A percentile compares a stretch with the other conserved stretches of the same genome.
phyloP scores from a whole-genome alignment of 2,329 filamentous ascomycete species.

The Macrophomina pseudophaseolina region DNA sequence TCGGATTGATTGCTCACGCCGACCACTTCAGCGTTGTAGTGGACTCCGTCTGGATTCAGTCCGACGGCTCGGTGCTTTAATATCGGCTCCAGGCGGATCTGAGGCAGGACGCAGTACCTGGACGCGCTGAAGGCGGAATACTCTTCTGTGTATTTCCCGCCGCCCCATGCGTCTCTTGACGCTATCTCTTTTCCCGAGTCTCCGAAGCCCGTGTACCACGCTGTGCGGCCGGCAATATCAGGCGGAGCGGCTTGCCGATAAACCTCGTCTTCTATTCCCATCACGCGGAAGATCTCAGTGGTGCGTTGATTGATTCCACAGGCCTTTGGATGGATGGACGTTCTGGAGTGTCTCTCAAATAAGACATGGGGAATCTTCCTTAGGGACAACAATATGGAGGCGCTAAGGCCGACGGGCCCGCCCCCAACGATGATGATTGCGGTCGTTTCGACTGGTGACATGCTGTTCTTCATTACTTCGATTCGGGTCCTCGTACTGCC shows the following conservation, averaged over 20 bases:
- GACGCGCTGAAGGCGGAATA: slow-evolving; percentile 31
- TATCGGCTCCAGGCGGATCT: slow-evolving; percentile 47
- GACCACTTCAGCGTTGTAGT: slow-evolving; percentile 38
- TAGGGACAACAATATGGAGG: slow-evolving; percentile 40
- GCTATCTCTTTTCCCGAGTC: slow-evolving; percentile 36
- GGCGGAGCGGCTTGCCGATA: slow-evolving; percentile 32
- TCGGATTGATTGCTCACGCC: background rate
- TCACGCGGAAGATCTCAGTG: slow-evolving; percentile 36
- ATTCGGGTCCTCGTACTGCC: too few relatives aligned
- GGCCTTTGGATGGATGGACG: slow-evolving; percentile 43
- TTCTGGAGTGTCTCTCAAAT: slow-evolving; percentile 39
- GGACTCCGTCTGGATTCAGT: slow-evolving; percentile 38
- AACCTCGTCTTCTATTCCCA: slow-evolving; percentile 40
- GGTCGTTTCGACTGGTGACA: too few relatives aligned
- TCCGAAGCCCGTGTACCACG: slow-evolving; percentile 38
- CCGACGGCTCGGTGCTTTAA: slow-evolving; percentile 33
- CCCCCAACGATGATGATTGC: slow-evolving; percentile 30
- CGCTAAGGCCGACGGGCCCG: slow-evolving; percentile 34
- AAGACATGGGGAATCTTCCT: slow-evolving; percentile 36
- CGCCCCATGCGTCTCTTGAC: slow-evolving; percentile 5
- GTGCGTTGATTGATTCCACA: slow-evolving; percentile 39
- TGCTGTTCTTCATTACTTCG: too few relatives aligned
- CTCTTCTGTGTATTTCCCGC: slow-evolving; percentile 1
- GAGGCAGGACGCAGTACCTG: slow-evolving; percentile 39
- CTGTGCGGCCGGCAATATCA: slow-evolving; percentile 34